Percentiles rank a stretch among this genome's conserved stretches.
Evolutionary conservation across 306 rosid species (phyloP).

Genomic region (Trifolium repens): DNA sequence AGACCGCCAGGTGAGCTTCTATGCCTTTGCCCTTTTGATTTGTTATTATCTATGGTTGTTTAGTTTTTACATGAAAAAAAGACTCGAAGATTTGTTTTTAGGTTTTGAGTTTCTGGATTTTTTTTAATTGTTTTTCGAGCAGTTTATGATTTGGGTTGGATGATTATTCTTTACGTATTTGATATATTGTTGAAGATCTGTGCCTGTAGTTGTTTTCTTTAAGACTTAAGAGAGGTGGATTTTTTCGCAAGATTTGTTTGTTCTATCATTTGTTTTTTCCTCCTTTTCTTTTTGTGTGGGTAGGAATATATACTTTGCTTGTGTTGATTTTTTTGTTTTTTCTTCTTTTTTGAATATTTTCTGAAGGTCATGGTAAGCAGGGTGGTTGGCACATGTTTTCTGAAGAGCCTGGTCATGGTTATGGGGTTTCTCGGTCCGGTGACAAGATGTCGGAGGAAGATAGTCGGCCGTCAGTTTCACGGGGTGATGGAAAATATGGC

Average conservation of each 20-base stretch:
- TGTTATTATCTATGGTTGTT: slow-evolving; percentile 1
- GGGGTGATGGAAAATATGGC: slow-evolving; percentile 80
- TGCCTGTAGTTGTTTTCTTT: neutral
- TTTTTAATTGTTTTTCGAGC: neutral
- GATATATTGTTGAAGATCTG: slow-evolving; percentile 47
- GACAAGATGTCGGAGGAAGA: slow-evolving; percentile 82
- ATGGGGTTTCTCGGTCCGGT: slow-evolving; percentile 66
- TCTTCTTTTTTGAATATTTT: slow-evolving; percentile 50
- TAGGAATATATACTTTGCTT: slow-evolving; percentile 50
- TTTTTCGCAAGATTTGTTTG: neutral
- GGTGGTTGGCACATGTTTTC: slow-evolving; percentile 87
- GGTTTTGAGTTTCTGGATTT: slow-evolving; percentile 2
- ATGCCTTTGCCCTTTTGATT: neutral
- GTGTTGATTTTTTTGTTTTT: slow-evolving; percentile 50
- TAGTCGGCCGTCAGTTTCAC: slow-evolving; percentile 58
- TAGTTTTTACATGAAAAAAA: neutral
- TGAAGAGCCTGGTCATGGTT: slow-evolving; percentile 85
- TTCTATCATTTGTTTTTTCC: too few species aligned
- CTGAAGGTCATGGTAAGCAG: slow-evolving; percentile 97
- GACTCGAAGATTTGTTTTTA: neutral
- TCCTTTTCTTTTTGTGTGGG: slow-evolving; percentile 3
- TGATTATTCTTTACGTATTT: slow-evolving; percentile 10
- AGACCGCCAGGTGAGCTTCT: slow-evolving; percentile 72
- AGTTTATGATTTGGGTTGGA: slow-evolving; percentile 4
- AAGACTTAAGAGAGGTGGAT: neutral